A percentile compares a stretch with the other conserved stretches of the same genome.
Conservation (phyloP, 1,139 yeast genomes). For the Saccharomyces hybrid region DNA sequence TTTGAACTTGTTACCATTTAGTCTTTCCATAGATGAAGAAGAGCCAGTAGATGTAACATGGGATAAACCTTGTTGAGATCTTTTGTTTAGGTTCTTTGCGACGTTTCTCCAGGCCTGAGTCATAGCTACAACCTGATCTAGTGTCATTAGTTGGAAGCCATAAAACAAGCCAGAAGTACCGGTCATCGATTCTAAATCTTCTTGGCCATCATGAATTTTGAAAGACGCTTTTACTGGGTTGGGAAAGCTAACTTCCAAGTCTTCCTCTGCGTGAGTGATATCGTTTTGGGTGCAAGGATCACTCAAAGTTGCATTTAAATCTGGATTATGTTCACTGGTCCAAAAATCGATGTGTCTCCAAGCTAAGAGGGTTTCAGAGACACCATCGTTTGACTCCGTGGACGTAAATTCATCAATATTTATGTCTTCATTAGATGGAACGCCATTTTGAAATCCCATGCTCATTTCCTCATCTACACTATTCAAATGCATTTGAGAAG, state of each 20-base stretch:
- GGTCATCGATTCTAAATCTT: conserved; percentile 40
- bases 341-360: conserved; percentile 66
- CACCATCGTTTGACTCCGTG: conserved; percentile 40
- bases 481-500: conserved; percentile 12
- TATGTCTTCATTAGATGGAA: conserved; percentile 8
- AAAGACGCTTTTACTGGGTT: conserved; percentile 52
- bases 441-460: background rate
- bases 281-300: conserved; percentile 60
- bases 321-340: conserved; percentile 48
- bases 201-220: conserved; percentile 64
- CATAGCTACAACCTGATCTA: conserved; percentile 56
- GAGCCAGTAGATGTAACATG: conserved; percentile 2
- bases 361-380: conserved; percentile 54
- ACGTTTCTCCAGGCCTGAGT: conserved; percentile 65
- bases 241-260: conserved; percentile 51
- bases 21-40: conserved; percentile 4
- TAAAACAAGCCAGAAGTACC: conserved; percentile 55
- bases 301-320: conserved; percentile 48
- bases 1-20: conserved; percentile 25
- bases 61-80: conserved; percentile 4
- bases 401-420: conserved; percentile 14
- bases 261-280: conserved; percentile 55
- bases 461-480: conserved; percentile 11
- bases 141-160: conserved; percentile 55
- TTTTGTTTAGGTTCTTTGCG: conserved; percentile 39